Percentiles rank a stretch among this genome's conserved stretches.
Evolutionary conservation across 495 filamentous ascomycete genomes (phyloP).

Genomic region (Sabuloglossum arenarium): DNA sequence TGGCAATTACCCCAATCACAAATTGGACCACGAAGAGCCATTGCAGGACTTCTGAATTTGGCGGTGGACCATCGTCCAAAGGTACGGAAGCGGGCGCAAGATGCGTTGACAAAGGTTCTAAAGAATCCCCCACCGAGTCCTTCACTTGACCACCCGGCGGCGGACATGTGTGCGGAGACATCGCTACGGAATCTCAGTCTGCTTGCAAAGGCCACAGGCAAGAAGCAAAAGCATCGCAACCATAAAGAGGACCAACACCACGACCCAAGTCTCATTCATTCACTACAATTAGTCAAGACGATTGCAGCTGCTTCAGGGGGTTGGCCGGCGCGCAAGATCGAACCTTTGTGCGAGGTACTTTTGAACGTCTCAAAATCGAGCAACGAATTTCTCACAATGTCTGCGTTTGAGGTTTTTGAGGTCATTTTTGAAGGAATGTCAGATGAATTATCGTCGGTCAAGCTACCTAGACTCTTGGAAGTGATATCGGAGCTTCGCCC

Average conservation of each 20-base stretch:
- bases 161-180: conserved; percentile 87
- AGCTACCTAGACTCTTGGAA: conserved; percentile 72
- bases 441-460: conserved; percentile 64
- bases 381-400: conserved; percentile 88
- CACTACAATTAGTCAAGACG: conserved; percentile 74
- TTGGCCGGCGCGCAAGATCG: conserved; percentile 95
- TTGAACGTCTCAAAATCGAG: conserved; percentile 70
- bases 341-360: conserved; percentile 69
- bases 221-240: conserved; percentile 44
- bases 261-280: conserved; percentile 74
- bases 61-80: conserved; percentile 81
- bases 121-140: conserved; percentile 72
- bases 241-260: conserved; percentile 30
- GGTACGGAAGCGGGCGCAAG: conserved; percentile 84
- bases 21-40: conserved; percentile 71
- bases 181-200: conserved; percentile 57
- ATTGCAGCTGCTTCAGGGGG: conserved; percentile 70
- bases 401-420: conserved; percentile 91
- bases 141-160: conserved; percentile 75
- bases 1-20: conserved; percentile 73
- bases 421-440: conserved; percentile 83
- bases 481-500: conserved; percentile 76
- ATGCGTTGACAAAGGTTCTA: conserved; percentile 66
- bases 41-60: conserved; percentile 66
- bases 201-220: conserved; percentile 38